Conservation (phyloP, 805 yeast species). For the Maudiozyma turicensis region DNA sequence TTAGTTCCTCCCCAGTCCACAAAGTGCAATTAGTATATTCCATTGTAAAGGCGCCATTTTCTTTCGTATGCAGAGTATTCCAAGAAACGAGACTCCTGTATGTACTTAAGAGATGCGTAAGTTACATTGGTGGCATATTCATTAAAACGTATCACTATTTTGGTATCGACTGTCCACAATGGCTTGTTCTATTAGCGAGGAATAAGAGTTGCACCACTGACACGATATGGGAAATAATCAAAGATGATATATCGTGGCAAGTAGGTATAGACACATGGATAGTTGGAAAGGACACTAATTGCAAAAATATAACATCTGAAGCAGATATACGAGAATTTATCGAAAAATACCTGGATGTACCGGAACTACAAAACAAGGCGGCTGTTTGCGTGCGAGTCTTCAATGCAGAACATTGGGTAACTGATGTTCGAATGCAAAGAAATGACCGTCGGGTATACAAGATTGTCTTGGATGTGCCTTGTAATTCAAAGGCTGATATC, state of each 20-base stretch:
- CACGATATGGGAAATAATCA: not conserved
- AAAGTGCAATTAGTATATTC: not conserved
- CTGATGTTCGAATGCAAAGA: not conserved
- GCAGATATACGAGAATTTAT: not conserved
- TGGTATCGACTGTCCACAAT: not conserved
- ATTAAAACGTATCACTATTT: not conserved
- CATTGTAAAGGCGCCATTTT: not conserved
- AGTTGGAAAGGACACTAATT: not conserved
- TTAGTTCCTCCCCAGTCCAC: not conserved
- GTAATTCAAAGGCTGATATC: not conserved
- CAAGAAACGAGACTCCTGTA: not conserved
- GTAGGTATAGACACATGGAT: not conserved
- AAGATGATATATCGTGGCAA: not conserved
- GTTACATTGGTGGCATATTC: not conserved
- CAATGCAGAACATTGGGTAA: not conserved
- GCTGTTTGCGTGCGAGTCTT: not conserved
- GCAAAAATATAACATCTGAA: not conserved
- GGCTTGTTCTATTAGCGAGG: not conserved
- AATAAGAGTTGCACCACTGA: not conserved
- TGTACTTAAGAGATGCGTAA: not conserved
- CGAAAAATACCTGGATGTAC: not conserved
- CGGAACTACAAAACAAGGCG: not conserved
- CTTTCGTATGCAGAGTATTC: not conserved
- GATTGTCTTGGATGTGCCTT: not conserved
- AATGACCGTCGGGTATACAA: not conserved